Evolutionary conservation across 2,329 filamentous ascomycete genomes (phyloP).

Genomic region (Lizonia empirigonia): DNA sequence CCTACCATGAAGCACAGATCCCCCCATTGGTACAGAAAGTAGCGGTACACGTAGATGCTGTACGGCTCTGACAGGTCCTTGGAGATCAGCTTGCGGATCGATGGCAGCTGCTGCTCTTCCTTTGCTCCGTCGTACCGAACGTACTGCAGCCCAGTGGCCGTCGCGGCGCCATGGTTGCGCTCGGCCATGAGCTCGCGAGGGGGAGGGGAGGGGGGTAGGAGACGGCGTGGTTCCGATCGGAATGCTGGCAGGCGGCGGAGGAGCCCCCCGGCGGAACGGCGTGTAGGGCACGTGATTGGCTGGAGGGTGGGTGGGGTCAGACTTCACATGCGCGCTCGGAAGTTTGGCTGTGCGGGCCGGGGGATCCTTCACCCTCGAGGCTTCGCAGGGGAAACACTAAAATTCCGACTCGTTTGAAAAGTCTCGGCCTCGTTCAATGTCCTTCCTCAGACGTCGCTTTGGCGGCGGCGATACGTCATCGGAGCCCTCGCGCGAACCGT

Average conservation of each 20-base stretch:
- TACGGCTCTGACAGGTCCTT: constrained; percentile 98
- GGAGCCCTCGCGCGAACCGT: constrained; percentile 29
- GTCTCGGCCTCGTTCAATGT: too few species aligned
- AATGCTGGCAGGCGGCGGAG: constrained; percentile 2
- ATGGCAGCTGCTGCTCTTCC: constrained; percentile 73
- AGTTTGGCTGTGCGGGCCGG: not conserved
- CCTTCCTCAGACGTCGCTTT: constrained; percentile 47
- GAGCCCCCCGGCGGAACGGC: constrained; percentile 1
- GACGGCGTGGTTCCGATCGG: constrained; percentile 10
- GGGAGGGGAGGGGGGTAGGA: not conserved
- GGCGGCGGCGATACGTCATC: constrained; percentile 37
- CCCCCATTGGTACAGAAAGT: constrained; percentile 97
- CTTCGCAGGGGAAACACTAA: too few species aligned
- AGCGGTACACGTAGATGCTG: constrained; percentile 98
- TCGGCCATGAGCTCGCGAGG: constrained; percentile 6
- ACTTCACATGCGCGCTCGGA: constrained; percentile 7
- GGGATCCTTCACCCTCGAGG: too few species aligned
- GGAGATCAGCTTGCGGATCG: constrained; percentile 90
- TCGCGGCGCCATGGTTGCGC: constrained; percentile 1
- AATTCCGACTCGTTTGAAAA: too few species aligned
- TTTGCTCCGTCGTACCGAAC: constrained; percentile 64
- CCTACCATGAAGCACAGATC: constrained; percentile 93
- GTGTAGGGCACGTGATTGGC: constrained; percentile 2
- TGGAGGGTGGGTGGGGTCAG: not conserved
- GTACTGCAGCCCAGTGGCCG: constrained; percentile 51